These are phyloP conservation scores for Metschnikowia santaceciliae DNA, from an alignment of 805 yeast species.

Conservation along the genomic window DNA sequence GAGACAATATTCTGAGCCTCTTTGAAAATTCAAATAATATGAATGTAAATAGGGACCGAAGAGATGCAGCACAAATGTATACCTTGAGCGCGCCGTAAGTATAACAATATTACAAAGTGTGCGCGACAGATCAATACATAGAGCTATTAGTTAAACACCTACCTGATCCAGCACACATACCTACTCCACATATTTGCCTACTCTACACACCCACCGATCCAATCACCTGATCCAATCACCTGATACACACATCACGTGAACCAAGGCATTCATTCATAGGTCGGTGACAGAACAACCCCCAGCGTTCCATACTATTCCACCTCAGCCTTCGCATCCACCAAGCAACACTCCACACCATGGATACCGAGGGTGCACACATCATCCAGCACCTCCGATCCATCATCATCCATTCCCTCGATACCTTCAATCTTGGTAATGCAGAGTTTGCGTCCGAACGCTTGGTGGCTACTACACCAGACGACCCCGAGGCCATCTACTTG, in stretches of 20 bases:
- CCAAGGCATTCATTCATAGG: too few species aligned
- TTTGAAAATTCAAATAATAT: too few species aligned
- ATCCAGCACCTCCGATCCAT: conserved; percentile 50
- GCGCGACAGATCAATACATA: neutral
- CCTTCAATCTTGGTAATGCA: conserved; percentile 68
- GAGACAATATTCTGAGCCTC: neutral
- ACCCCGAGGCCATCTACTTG: conserved; percentile 60
- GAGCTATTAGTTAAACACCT: neutral
- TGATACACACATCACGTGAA: too few species aligned
- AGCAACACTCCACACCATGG: conserved; percentile 8
- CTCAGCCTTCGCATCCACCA: neutral
- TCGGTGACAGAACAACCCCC: too few species aligned
- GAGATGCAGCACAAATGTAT: neutral
- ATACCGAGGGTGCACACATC: conserved; percentile 19
- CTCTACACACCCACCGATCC: too few species aligned
- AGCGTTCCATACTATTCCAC: too few species aligned
- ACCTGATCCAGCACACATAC: too few species aligned
- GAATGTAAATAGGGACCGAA: neutral
- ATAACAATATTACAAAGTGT: neutral
- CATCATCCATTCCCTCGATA: conserved; percentile 68
- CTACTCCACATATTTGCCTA: too few species aligned
- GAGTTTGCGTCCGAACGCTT: conserved; percentile 83
- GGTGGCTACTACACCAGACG: conserved; percentile 55
- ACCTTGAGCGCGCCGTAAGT: neutral
- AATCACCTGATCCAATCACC: too few species aligned